phyloP scores from a whole-genome alignment of 2,329 filamentous ascomycete genomes.

The Cordyceps pruinosa region DNA sequence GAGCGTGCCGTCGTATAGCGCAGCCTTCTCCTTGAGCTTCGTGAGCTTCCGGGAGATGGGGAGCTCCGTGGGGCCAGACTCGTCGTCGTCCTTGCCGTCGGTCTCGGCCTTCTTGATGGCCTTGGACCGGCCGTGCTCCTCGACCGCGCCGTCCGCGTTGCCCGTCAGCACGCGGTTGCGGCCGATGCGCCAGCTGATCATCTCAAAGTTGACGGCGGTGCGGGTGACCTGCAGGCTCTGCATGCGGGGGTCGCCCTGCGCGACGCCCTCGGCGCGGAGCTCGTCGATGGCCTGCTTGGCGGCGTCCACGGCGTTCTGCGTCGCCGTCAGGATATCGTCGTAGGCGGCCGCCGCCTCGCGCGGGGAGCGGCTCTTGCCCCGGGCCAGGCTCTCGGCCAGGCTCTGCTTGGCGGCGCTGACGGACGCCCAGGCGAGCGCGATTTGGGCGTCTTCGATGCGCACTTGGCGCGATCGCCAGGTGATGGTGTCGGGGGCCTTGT shows the following conservation, averaged over 20 bases:
- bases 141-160: constrained; percentile 65
- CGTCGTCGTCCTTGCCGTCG: constrained; percentile 31
- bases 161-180: constrained; percentile 86
- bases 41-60: constrained; percentile 69
- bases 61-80: constrained; percentile 48
- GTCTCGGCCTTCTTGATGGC: constrained; percentile 43
- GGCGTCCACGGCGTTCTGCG: constrained; percentile 89
- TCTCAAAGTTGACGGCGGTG: constrained; percentile 87
- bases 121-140: constrained; percentile 42
- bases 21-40: constrained; percentile 76
- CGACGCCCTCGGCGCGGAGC: constrained; percentile 71
- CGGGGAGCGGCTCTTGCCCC: constrained; percentile 36
- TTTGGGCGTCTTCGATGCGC: constrained; percentile 85
- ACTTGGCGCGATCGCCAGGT: constrained; percentile 82
- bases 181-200: constrained; percentile 91
- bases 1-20: constrained; percentile 83
- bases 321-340: constrained; percentile 81
- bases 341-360: constrained; percentile 78
- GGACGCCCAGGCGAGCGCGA: constrained; percentile 73
- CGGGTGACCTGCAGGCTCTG: constrained; percentile 88
- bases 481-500: constrained; percentile 64
- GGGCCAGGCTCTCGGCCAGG: constrained; percentile 41
- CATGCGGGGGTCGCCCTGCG: constrained; percentile 78
- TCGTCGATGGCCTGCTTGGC: constrained; percentile 93
- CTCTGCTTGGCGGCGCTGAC: constrained; percentile 50